Base-by-base conservation (phyloP, 306 rosid species). In the Delonix regia region DNA sequence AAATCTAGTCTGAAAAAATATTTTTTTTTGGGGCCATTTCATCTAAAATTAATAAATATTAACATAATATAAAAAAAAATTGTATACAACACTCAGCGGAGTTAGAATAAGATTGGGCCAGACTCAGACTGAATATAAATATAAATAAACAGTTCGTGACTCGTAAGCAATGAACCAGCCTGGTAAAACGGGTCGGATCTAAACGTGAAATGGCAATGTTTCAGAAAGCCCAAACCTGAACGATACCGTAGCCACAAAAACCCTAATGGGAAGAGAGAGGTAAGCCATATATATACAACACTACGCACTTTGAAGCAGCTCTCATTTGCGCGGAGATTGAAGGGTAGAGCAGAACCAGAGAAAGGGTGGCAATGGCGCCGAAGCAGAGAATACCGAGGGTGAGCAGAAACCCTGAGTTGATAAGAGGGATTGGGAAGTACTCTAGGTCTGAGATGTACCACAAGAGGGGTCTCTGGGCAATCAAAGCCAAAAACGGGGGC, bases 401-500 rank as follows among this genome's bases (percentile, higher is more conserved):
- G 12, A 83, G 75, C 81, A 56, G 91, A 28, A 90, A 90, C 86
- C 95, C 95, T 0, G 92, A 88, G 45, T 78, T 90, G 55, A 80
- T 90, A 7, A 71, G 95, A 41, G 95, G 95, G 16, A 80, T 90
- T 5, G 89, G 95, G 6, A 90, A 90, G 69, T 90, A 83, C 75
- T 85, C 95, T 0, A 86, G 88, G 57, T 90, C 92, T 0, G 36
- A 86, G 84, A 90, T 88, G 95, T 88, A 90, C 71, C 95, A 90
- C 81, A 90, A 90, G 76, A 83, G 88, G 9, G 95, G 95, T 0
- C 83, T 90, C 15, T 90, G 92, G 95, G 95, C 95, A 11, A 88
- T 90, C 74, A 90, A 90, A 85, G 95, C 95, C 13, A 90, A 90
- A 76, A 86, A 90, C 30, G 95, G 95, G 8, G 95, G 92, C 59